A percentile compares a stretch with the other conserved stretches of the same genome.
Conservation (phyloP, 805 yeast species). For the Nakazawaea ambrosiae region DNA sequence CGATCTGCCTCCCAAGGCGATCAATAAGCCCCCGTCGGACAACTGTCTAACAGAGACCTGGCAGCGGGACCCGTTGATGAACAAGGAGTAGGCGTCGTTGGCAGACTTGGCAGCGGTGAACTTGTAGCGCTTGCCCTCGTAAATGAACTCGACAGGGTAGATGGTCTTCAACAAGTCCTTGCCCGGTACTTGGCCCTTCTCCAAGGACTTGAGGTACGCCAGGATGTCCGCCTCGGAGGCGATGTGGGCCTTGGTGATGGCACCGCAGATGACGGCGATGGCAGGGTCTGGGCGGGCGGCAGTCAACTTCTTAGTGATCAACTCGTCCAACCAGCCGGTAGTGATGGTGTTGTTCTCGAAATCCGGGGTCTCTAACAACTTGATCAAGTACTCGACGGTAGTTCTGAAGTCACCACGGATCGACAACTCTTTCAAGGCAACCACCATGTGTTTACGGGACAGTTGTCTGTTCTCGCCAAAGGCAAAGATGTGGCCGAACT, state of each 20-base stretch:
- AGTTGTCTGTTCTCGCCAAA: conserved; percentile 98
- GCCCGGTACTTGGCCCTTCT: conserved; percentile 92
- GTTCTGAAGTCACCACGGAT: conserved; percentile 99
- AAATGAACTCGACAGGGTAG: conserved; percentile 90
- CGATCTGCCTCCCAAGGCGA: conserved; percentile 85
- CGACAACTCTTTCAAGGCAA: conserved; percentile 91
- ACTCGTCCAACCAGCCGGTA: conserved; percentile 98
- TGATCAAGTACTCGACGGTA: conserved; percentile 94
- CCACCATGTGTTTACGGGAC: conserved; percentile 98
- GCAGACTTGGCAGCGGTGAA: conserved; percentile 95
- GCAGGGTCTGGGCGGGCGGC: conserved; percentile 94
- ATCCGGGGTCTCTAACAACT: conserved; percentile 91
- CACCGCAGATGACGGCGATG: conserved; percentile 93
- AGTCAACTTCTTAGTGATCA: conserved; percentile 86
- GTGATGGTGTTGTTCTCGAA: conserved; percentile 95
- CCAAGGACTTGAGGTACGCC: conserved; percentile 71
- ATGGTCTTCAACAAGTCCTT: conserved; percentile 77
- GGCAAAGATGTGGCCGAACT: conserved; percentile 98
- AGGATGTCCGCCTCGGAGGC: conserved; percentile 63
- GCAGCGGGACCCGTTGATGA: conserved; percentile 87
- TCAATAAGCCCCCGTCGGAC: conserved; percentile 89
- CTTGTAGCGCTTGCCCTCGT: conserved; percentile 87
- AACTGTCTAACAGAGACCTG: conserved; percentile 83
- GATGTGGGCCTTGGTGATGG: conserved; percentile 90
- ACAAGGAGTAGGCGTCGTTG: conserved; percentile 75